These are phyloP conservation scores for Sporisorium sorghi DNA, from an alignment of 1,284 basidiomycete species.

Conservation along the genomic window DNA sequence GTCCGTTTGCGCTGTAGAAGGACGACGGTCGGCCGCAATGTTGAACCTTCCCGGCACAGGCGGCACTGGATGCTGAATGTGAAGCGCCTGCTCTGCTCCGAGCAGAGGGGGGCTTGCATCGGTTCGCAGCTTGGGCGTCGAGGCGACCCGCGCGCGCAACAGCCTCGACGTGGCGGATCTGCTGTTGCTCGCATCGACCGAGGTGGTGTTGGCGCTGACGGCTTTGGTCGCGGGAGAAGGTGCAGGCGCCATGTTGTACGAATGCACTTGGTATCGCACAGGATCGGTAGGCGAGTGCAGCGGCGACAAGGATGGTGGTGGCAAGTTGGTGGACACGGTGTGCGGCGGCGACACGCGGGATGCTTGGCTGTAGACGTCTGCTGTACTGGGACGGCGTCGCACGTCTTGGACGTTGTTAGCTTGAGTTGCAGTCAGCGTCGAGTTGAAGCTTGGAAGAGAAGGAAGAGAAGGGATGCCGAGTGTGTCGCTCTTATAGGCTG, in stretches of 20 bases:
- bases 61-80: conserved; percentile 21
- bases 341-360: no score
- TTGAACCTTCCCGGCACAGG: conserved; percentile 9
- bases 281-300: conserved; percentile 12
- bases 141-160: conserved; percentile 41
- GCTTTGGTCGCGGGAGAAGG: background rate
- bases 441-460: conserved; percentile 36
- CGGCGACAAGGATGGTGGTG: conserved; percentile 2
- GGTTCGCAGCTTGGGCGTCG: conserved; percentile 46
- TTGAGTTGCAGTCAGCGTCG: conserved; percentile 24
- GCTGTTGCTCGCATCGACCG: background rate
- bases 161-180: conserved; percentile 11
- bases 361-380: conserved; percentile 41
- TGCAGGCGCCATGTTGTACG: conserved; percentile 19
- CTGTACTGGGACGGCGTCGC: conserved; percentile 42
- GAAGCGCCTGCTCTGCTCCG: conserved; percentile 13
- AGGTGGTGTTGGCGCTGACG: background rate
- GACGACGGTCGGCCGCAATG: conserved; percentile 21
- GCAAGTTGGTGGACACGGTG: conserved; percentile 5
- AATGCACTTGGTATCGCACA: conserved; percentile 24
- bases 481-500: conserved; percentile 9
- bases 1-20: conserved; percentile 42
- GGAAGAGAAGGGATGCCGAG: conserved; percentile 36
- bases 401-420: conserved; percentile 2
- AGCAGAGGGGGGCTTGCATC: conserved; percentile 19